Conservation (phyloP, 257 asterid genomes). For the Sherardia arvensis region DNA sequence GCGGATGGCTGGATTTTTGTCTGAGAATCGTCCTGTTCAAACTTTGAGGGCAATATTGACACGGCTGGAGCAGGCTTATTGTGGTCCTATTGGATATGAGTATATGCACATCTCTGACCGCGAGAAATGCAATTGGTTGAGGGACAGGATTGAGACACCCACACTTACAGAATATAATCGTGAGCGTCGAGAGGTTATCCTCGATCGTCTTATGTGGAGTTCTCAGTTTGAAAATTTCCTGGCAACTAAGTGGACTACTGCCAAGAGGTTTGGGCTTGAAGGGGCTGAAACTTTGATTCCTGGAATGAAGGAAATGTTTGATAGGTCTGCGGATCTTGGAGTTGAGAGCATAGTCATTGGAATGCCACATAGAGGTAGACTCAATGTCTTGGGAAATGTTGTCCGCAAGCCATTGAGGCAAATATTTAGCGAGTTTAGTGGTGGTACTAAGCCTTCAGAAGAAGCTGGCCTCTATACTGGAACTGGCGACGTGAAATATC, state of each 20-base stretch:
- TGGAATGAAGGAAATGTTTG: conserved; percentile 99
- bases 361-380: conserved; percentile 93
- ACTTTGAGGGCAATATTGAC: conserved; percentile 76
- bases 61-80: conserved; percentile 92
- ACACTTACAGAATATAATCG: conserved; percentile 53
- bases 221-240: conserved; percentile 84
- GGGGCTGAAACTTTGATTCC: conserved; percentile 97
- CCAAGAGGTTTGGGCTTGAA: conserved; percentile 96
- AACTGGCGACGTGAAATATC: conserved; percentile 97
- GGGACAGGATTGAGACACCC: conserved; percentile 93
- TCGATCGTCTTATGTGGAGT: conserved; percentile 92
- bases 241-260: conserved; percentile 93
- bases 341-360: conserved; percentile 96
- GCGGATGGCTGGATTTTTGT: conserved; percentile 90
- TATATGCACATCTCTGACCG: conserved; percentile 97
- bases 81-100: conserved; percentile 88
- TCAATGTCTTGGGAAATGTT: conserved; percentile 85
- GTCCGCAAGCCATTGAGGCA: conserved; percentile 88
- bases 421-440: conserved; percentile 83
- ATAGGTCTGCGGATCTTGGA: conserved; percentile 90
- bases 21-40: conserved; percentile 97
- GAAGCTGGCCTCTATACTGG: conserved; percentile 90
- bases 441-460: conserved; percentile 82
- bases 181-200: conserved; percentile 85
- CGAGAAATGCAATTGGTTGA: conserved; percentile 91